Base-by-base conservation (phyloP, 306 rosid species). In the Casuarina glauca region DNA sequence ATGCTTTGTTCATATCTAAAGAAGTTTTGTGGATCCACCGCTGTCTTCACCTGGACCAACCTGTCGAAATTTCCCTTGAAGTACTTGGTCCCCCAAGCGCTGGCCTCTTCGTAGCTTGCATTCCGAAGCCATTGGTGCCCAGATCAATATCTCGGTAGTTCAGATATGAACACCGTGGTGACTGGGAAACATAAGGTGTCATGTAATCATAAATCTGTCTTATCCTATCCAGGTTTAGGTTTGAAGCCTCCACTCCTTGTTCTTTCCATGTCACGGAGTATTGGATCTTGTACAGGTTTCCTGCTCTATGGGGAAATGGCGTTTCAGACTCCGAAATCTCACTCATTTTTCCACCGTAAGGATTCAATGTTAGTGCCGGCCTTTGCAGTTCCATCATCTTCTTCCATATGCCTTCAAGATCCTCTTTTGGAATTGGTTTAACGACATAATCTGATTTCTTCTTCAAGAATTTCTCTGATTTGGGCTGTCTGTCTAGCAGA, bases 71-170 rank as follows among this genome's bases (percentile, higher is more conserved):
- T 92, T 43, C 84, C 78, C 35, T 90, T 90, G 46, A 92, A 92
- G 68, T 88, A 92, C 89, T 92, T 88, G 2, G 10, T 58, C 43
- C 91, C 97, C 97, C 94, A 92, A 68, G 63, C 55, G 35, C 93
- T 88, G 42, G 91, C 97, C 57, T 80, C 84, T 45, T 32, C 62
- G 58, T 83, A 87, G 74, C 79, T 86, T 76, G 80, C 83, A 79
- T 79, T 81, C 17, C 87, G 15, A 38, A 74, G 73, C 86, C 82
- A 82, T 93, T 90, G 15, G 74, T 87, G 0, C 97, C 97, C 78
- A 90, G 67, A 51, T 92, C 95, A 84, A 90, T 82, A 71, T 92
- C 97, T 77, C 93, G 87, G 60, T 87, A 93, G 76, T 93, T 93
- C 76, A 90, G 53, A 80, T 89, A 93, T 8, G 96, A 84, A 75